Evolutionary conservation across 2,329 filamentous ascomycete species (phyloP).

Genomic region (Cercospora sp.): DNA sequence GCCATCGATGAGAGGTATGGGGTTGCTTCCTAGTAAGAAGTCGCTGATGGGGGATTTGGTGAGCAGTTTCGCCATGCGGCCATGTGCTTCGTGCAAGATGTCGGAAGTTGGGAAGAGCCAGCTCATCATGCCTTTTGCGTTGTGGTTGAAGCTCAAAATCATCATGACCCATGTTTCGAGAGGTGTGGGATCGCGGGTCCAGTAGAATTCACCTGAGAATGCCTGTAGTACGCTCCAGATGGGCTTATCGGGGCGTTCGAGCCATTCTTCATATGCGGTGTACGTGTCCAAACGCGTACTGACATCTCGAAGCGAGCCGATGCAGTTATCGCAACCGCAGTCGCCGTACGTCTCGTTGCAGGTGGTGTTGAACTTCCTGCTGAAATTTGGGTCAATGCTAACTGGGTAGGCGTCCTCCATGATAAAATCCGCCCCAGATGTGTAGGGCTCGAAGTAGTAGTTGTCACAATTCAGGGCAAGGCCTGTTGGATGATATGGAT

Average conservation of each 20-base stretch:
- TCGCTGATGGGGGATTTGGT: conserved; percentile 36
- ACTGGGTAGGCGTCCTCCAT: conserved; percentile 63
- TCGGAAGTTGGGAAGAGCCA: conserved; percentile 50
- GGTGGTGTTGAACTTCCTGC: conserved; percentile 55
- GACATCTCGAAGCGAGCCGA: conserved; percentile 56
- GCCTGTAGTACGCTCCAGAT: conserved; percentile 55
- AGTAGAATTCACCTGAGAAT: conserved; percentile 52
- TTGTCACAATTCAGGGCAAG: conserved; percentile 63
- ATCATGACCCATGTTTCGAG: conserved; percentile 52
- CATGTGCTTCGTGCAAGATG: conserved; percentile 40
- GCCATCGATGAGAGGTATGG: conserved; percentile 18
- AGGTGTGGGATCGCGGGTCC: conserved; percentile 48
- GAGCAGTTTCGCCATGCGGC: conserved; percentile 44
- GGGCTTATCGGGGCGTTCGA: conserved; percentile 43
- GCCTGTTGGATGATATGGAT: conserved; percentile 63
- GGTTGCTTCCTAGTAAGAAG: conserved; percentile 43
- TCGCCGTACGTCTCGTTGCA: conserved; percentile 62
- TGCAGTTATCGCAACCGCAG: conserved; percentile 64
- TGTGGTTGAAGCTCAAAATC: conserved; percentile 51
- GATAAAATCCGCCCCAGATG: conserved; percentile 57
- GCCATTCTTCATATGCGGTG: conserved; percentile 44
- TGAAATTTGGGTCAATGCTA: conserved; percentile 56
- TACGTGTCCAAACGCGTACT: conserved; percentile 47
- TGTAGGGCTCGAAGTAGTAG: conserved; percentile 60
- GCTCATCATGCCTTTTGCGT: conserved; percentile 52